Evolutionary conservation across 2,329 filamentous ascomycete genomes (phyloP).

Genomic region (Monilinia laxa): DNA sequence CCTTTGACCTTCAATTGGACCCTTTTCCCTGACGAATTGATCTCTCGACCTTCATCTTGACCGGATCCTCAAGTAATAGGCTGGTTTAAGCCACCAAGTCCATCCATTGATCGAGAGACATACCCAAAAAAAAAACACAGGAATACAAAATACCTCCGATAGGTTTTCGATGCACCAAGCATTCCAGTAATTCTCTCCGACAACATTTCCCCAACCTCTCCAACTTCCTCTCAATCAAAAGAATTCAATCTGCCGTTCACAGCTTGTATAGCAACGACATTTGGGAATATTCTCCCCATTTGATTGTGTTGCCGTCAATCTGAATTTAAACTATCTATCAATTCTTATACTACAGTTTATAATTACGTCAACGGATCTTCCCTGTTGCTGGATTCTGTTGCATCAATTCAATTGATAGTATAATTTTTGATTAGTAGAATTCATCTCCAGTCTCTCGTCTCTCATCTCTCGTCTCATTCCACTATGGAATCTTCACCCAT

Average conservation of each 20-base stretch:
- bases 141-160: background rate
- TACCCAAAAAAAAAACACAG: background rate
- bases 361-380: conserved; percentile 7
- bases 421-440: conserved; percentile 18
- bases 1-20: background rate
- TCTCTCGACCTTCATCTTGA: conserved; percentile 12
- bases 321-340: background rate
- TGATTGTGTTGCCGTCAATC: conserved; percentile 18
- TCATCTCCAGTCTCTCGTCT: background rate
- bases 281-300: conserved; percentile 15
- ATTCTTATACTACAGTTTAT: conserved; percentile 10
- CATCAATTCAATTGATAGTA: conserved; percentile 21
- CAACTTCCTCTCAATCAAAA: background rate
- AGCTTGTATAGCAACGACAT: conserved; percentile 22
- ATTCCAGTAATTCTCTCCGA: conserved; percentile 21
- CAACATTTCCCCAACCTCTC: conserved; percentile 17
- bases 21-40: background rate
- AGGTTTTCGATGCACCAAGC: conserved; percentile 21
- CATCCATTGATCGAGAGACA: conserved; percentile 6
- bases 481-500: conserved; percentile 92
- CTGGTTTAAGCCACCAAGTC: conserved; percentile 2
- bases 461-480: conserved; percentile 4
- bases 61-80: background rate
- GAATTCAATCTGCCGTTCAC: conserved; percentile 8
- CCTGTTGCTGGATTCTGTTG: background rate